Conservation (phyloP, 1,284 basidiomycete genomes). For the Agroathelia rolfsii region DNA sequence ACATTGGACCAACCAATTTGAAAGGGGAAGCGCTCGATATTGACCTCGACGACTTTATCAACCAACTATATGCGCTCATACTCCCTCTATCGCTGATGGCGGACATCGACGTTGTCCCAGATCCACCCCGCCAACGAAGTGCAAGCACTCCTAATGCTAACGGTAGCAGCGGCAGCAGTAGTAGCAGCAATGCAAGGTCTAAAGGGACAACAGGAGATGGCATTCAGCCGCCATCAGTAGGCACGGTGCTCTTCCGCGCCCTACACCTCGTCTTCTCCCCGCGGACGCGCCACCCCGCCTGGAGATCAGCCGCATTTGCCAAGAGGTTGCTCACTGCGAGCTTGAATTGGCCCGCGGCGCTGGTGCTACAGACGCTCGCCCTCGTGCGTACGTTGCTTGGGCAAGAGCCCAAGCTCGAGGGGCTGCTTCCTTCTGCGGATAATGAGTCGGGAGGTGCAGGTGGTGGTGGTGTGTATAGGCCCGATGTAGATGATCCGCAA, state of each 20-base stretch:
- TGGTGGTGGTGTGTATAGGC: constrained; percentile 74
- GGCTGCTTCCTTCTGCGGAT: constrained; percentile 81
- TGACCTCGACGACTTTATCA: constrained; percentile 86
- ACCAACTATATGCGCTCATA: constrained; percentile 64
- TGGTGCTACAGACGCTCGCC: constrained; percentile 57
- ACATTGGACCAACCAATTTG: too few species aligned
- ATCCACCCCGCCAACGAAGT: constrained; percentile 16
- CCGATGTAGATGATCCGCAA: constrained; percentile 81
- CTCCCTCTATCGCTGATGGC: constrained; percentile 45
- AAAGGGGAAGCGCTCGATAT: constrained; percentile 92
- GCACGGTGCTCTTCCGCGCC: constrained; percentile 80
- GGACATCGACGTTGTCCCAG: constrained; percentile 34
- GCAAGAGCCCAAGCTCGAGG: constrained; percentile 75
- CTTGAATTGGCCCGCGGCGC: constrained; percentile 68
- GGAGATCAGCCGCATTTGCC: constrained; percentile 82
- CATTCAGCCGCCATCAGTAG: constrained; percentile 29
- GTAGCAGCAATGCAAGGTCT: constrained; percentile 16
- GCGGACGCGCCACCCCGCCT: constrained; percentile 53
- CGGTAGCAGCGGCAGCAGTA: constrained; percentile 14
- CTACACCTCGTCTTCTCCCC: constrained; percentile 72
- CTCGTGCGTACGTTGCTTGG: constrained; percentile 67
- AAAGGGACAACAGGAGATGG: too few species aligned
- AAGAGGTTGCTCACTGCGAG: constrained; percentile 80
- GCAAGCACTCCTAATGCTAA: constrained; percentile 12
- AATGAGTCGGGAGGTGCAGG: too few species aligned